These are phyloP conservation scores for Megacollybia marginata DNA, from an alignment of 768 basidiomycete genomes.

Conservation along the genomic window DNA sequence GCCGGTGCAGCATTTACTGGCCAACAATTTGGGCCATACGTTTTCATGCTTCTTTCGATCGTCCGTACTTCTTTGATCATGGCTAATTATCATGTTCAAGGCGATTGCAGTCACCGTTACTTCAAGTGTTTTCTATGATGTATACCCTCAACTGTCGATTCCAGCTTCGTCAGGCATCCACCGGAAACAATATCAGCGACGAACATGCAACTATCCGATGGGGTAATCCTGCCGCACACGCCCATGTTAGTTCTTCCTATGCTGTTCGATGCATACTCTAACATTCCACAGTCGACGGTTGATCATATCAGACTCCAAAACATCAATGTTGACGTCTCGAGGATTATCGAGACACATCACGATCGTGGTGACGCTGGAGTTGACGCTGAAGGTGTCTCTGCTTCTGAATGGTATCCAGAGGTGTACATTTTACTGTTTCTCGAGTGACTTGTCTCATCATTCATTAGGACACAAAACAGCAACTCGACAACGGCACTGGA, in stretches of 20 bases:
- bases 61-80: background rate
- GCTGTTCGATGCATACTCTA: background rate
- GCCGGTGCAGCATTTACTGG: background rate
- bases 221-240: background rate
- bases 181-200: background rate
- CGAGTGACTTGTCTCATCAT: no score
- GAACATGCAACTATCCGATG: background rate
- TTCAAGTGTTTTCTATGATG: background rate
- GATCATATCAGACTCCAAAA: background rate
- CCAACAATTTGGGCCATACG: background rate
- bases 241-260: no score
- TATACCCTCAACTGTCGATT: background rate
- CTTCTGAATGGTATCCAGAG: background rate
- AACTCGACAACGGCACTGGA: no score
- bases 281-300: background rate
- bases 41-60: background rate
- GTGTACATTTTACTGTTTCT: no score
- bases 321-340: background rate
- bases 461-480: no score
- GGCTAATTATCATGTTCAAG: no score
- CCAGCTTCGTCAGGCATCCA: background rate
- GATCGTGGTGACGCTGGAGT: background rate
- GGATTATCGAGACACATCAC: background rate
- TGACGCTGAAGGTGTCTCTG: background rate
- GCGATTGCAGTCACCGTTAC: background rate